Percentiles rank a stretch among this genome's conserved stretches.
These are phyloP conservation scores for Heliocybe sulcata DNA, from an alignment of 1,284 basidiomycete genomes.

Conservation along the genomic window DNA sequence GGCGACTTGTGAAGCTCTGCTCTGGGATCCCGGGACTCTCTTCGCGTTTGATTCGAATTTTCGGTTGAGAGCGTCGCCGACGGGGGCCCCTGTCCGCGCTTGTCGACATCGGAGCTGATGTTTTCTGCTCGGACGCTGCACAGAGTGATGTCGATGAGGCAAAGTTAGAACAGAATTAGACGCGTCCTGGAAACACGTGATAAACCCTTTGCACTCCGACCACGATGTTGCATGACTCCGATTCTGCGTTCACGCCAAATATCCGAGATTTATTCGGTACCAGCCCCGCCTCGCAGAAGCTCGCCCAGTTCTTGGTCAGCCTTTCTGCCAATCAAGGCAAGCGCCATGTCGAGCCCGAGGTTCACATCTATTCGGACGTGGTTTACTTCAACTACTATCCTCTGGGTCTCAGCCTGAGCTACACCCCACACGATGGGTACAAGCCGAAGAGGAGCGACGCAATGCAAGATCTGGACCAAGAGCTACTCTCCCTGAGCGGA, in stretches of 20 bases:
- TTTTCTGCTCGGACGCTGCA: not conserved
- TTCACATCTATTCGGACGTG: conserved; percentile 75
- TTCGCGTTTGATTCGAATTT: not conserved
- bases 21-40: not conserved
- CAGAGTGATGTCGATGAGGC: no score
- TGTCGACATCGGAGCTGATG: not conserved
- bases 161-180: not conserved
- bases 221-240: conserved; percentile 7
- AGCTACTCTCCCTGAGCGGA: conserved; percentile 51
- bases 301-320: conserved; percentile 35
- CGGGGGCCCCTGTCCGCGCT: not conserved
- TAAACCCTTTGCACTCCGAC: conserved; percentile 3
- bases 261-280: conserved; percentile 33
- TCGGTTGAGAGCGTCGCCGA: not conserved
- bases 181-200: not conserved
- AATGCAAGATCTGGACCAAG: conserved; percentile 39
- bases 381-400: conserved; percentile 81
- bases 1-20: not conserved
- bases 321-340: conserved; percentile 21
- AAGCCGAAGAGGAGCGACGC: conserved; percentile 41
- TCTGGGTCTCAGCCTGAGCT: conserved; percentile 75
- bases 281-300: conserved; percentile 34
- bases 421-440: conserved; percentile 53
- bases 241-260: conserved; percentile 8
- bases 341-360: conserved; percentile 35